Evolutionary conservation across 495 filamentous ascomycete genomes (phyloP).

Genomic region (Penicillium turbatum): DNA sequence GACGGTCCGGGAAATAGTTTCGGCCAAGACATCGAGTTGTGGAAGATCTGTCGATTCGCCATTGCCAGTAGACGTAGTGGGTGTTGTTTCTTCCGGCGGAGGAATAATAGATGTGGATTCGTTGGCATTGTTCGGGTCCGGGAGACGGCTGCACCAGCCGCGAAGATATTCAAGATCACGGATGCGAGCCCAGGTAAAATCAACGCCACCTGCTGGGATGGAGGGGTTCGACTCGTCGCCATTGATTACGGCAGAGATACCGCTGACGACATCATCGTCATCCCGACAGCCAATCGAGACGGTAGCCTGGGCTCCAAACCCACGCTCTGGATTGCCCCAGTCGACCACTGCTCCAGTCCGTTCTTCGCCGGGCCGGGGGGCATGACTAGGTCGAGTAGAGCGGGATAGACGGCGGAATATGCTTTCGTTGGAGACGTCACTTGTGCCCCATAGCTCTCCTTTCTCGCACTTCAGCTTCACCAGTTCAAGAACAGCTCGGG

Average conservation of each 20-base stretch:
- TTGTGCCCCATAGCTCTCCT: slow-evolving; percentile 75
- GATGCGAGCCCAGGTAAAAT: slow-evolving; percentile 86
- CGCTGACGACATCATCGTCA: slow-evolving; percentile 71
- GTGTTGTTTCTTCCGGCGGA: slow-evolving; percentile 24
- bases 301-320: slow-evolving; percentile 65
- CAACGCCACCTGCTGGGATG: slow-evolving; percentile 66
- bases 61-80: slow-evolving; percentile 9
- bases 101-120: slow-evolving; percentile 44
- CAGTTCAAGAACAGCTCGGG: slow-evolving; percentile 82
- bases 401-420: slow-evolving; percentile 80
- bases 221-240: slow-evolving; percentile 60
- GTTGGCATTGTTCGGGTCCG: slow-evolving; percentile 45
- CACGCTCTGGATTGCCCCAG: slow-evolving; percentile 76
- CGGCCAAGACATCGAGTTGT: slow-evolving; percentile 30
- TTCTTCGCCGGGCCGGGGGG: slow-evolving; percentile 38
- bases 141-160: slow-evolving; percentile 72
- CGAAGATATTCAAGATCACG: slow-evolving; percentile 76
- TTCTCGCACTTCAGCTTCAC: slow-evolving; percentile 93
- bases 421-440: slow-evolving; percentile 69
- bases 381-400: slow-evolving; percentile 49
- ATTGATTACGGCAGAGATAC: slow-evolving; percentile 61
- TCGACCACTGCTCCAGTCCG: slow-evolving; percentile 81
- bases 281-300: slow-evolving; percentile 66
- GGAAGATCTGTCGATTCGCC: slow-evolving; percentile 1
- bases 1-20: slow-evolving; percentile 46